Conservation (phyloP, 805 yeast genomes). For the Yamadazyma kitorensis region DNA sequence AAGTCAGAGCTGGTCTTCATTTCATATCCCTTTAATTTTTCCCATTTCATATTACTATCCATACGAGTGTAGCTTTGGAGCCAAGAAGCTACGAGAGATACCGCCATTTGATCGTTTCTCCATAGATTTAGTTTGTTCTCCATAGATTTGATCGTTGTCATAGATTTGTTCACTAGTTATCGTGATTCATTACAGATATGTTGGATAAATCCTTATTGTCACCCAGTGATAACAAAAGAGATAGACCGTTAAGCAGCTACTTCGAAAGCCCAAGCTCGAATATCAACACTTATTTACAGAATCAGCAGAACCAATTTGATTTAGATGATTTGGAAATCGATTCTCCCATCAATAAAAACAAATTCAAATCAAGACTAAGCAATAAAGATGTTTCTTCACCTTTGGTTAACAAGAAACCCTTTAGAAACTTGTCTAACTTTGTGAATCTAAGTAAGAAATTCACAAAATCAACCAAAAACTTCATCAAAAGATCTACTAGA, state of each 20-base stretch:
- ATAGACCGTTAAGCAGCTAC: slow-evolving; percentile 33
- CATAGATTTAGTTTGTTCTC: not conserved
- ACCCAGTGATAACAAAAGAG: slow-evolving; percentile 12
- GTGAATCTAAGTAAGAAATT: slow-evolving; percentile 15
- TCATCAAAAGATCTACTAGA: slow-evolving; percentile 8
- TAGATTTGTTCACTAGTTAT: too few species aligned
- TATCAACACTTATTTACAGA: slow-evolving; percentile 8
- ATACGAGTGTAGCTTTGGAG: too few species aligned
- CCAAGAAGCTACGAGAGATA: too few species aligned
- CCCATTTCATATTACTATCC: too few species aligned
- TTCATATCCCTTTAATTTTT: too few species aligned
- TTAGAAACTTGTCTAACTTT: slow-evolving; percentile 24
- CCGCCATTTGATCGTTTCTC: too few species aligned
- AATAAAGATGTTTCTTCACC: slow-evolving; percentile 1
- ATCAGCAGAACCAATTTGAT: slow-evolving; percentile 7
- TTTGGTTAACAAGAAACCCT: slow-evolving; percentile 6
- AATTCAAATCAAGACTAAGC: slow-evolving; percentile 3
- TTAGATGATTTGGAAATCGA: slow-evolving; percentile 5
- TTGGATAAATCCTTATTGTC: slow-evolving; percentile 6
- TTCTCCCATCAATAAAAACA: slow-evolving; percentile 6
- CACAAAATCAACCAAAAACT: slow-evolving; percentile 17
- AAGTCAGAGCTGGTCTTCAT: too few species aligned
- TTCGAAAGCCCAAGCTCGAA: slow-evolving; percentile 39
- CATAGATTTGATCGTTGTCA: too few species aligned
- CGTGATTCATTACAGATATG: too few species aligned